phyloP scores from a whole-genome alignment of 2,329 filamentous ascomycete species.

The Phialophora verrucosa region DNA sequence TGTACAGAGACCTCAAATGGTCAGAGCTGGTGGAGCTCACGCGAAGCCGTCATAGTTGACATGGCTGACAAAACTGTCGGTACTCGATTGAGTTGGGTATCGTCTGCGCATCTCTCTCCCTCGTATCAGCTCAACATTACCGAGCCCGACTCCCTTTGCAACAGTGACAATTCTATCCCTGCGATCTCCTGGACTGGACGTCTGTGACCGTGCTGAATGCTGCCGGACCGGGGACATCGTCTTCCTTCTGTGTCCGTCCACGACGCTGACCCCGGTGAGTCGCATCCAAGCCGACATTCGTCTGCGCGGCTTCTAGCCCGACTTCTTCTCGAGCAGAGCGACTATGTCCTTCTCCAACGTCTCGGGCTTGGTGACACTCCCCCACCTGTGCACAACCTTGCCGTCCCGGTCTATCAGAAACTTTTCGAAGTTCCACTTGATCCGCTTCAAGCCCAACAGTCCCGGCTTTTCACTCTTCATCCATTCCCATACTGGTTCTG shows the following conservation, averaged over 20 bases:
- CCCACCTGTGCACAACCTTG: constrained; percentile 83
- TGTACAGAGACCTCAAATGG: not conserved
- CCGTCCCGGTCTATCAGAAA: constrained; percentile 88
- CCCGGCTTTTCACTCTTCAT: constrained; percentile 75
- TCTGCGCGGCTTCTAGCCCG: not conserved
- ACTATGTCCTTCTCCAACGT: constrained; percentile 75
- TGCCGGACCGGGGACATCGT: not conserved
- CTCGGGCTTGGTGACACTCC: constrained; percentile 86
- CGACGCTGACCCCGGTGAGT: not conserved
- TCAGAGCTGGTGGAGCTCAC: not conserved
- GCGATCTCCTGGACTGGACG: not conserved
- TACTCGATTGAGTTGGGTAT: not conserved
- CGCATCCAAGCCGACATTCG: not conserved
- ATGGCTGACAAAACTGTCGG: not conserved
- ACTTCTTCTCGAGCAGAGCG: constrained; percentile 68
- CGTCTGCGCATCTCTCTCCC: not conserved
- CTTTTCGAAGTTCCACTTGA: constrained; percentile 99
- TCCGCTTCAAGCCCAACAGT: constrained; percentile 78
- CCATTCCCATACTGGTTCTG: constrained; percentile 80
- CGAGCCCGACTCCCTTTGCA: not conserved
- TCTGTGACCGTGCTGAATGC: not conserved
- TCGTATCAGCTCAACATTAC: not conserved
- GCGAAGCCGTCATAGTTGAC: not conserved
- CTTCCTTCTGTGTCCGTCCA: not conserved
- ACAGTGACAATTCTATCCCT: not conserved